A percentile compares a stretch with the other conserved stretches of the same genome.
Evolutionary conservation across 2,329 filamentous ascomycete species (phyloP).

Genomic region (Lecanicillium sp.): DNA sequence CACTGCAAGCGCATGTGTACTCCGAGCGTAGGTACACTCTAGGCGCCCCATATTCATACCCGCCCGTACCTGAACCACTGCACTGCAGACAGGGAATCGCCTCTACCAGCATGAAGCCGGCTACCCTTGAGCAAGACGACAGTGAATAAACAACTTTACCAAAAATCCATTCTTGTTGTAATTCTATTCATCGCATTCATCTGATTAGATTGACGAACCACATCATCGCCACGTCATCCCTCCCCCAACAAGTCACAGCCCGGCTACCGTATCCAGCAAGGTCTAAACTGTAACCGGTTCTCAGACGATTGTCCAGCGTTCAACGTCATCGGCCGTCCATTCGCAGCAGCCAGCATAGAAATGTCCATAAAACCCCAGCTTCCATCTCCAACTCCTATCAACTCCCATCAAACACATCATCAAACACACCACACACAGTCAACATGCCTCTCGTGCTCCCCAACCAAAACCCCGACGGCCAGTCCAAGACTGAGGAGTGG

Average conservation of each 20-base stretch:
- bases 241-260: too few relatives aligned
- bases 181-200: background rate
- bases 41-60: too few relatives aligned
- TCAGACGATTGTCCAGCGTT: background rate
- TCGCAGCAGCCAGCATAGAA: too few relatives aligned
- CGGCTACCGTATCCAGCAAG: constrained; percentile 10
- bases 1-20: too few relatives aligned
- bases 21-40: too few relatives aligned
- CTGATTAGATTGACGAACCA: background rate
- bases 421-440: constrained; percentile 6
- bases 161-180: too few relatives aligned
- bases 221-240: too few relatives aligned
- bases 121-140: background rate
- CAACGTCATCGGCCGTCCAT: constrained; percentile 8
- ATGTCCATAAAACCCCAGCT: background rate
- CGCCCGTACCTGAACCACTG: too few relatives aligned
- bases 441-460: constrained; percentile 63
- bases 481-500: constrained; percentile 51
- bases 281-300: background rate
- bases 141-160: too few relatives aligned
- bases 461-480: constrained; percentile 44
- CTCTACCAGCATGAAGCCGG: too few relatives aligned
- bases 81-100: too few relatives aligned
- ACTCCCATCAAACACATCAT: background rate
- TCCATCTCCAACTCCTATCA: background rate